Conservation (phyloP, 805 yeast genomes). For the Teunomyces aglyptinius region DNA sequence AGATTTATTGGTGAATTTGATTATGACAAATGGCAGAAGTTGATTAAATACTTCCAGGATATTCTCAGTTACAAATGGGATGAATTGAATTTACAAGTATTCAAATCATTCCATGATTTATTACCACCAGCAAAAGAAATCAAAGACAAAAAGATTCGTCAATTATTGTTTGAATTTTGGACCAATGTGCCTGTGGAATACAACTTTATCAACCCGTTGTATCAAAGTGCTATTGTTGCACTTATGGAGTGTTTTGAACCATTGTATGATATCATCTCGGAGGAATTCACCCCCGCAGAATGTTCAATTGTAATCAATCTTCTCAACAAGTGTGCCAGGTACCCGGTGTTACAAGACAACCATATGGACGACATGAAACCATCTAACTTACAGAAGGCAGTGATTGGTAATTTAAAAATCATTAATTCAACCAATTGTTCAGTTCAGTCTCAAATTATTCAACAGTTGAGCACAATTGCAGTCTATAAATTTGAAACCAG, state of each 20-base stretch:
- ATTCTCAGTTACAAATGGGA: conserved; percentile 42
- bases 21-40: conserved; percentile 51
- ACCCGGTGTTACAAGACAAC: conserved; percentile 66
- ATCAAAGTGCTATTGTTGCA: conserved; percentile 61
- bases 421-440: conserved; percentile 26
- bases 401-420: conserved; percentile 48
- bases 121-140: conserved; percentile 30
- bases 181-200: conserved; percentile 36
- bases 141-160: conserved; percentile 19
- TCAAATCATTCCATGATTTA: conserved; percentile 51
- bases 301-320: conserved; percentile 54
- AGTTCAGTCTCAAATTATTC: conserved; percentile 46
- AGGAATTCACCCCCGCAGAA: conserved; percentile 29
- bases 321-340: conserved; percentile 64
- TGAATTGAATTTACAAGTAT: conserved; percentile 56
- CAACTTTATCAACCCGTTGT: conserved; percentile 42
- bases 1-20: conserved; percentile 45
- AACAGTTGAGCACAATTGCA: conserved; percentile 53
- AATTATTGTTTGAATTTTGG: conserved; percentile 53
- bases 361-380: conserved; percentile 49
- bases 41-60: conserved; percentile 49
- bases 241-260: conserved; percentile 53
- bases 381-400: conserved; percentile 62
- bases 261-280: conserved; percentile 39
- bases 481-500: conserved; percentile 63